A percentile compares a stretch with the other conserved stretches of the same genome.
Evolutionary conservation across 2,329 filamentous ascomycete genomes (phyloP).

Genomic region (Passalora sequoiae): DNA sequence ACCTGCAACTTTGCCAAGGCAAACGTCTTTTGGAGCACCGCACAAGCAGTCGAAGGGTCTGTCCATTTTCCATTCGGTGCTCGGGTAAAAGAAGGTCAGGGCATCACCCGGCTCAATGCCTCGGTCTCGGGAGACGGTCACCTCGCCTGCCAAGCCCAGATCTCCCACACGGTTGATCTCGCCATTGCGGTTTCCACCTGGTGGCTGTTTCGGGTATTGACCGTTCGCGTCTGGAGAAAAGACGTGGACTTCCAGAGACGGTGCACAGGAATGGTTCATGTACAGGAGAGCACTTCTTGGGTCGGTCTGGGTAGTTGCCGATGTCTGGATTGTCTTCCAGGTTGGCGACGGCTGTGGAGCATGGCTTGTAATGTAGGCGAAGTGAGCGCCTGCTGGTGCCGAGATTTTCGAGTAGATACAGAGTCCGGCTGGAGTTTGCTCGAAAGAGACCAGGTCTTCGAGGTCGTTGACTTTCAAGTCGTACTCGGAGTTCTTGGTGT

Average conservation of each 20-base stretch:
- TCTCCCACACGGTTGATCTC: slow-evolving; percentile 11
- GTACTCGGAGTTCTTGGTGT: slow-evolving; percentile 19
- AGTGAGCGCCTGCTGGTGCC: slow-evolving; percentile 49
- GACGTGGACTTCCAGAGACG: slow-evolving; percentile 52
- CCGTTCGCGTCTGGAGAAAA: slow-evolving; percentile 23
- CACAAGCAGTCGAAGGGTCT: slow-evolving; percentile 44
- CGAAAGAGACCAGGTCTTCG: slow-evolving; percentile 36
- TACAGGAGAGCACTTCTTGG: slow-evolving; percentile 54
- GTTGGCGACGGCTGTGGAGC: slow-evolving; percentile 41
- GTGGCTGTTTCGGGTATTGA: slow-evolving; percentile 23
- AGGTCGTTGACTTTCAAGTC: slow-evolving; percentile 33
- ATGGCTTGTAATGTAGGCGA: slow-evolving; percentile 46
- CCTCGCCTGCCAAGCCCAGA: slow-evolving; percentile 20
- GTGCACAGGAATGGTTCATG: slow-evolving; percentile 52
- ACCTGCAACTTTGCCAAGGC: slow-evolving; percentile 39
- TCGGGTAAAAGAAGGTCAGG: slow-evolving; percentile 48
- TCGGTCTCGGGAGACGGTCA: slow-evolving; percentile 31
- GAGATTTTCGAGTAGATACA: slow-evolving; percentile 46
- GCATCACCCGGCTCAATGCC: slow-evolving; percentile 39
- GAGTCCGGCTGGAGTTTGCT: slow-evolving; percentile 36
- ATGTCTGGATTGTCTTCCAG: slow-evolving; percentile 51
- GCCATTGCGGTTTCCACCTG: slow-evolving; percentile 19
- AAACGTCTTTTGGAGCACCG: slow-evolving; percentile 33
- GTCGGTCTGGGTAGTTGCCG: slow-evolving; percentile 48
- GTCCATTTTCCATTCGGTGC: slow-evolving; percentile 48